Conservation (phyloP, 1,139 yeast species). For the Insectozyma bohioensis region DNA sequence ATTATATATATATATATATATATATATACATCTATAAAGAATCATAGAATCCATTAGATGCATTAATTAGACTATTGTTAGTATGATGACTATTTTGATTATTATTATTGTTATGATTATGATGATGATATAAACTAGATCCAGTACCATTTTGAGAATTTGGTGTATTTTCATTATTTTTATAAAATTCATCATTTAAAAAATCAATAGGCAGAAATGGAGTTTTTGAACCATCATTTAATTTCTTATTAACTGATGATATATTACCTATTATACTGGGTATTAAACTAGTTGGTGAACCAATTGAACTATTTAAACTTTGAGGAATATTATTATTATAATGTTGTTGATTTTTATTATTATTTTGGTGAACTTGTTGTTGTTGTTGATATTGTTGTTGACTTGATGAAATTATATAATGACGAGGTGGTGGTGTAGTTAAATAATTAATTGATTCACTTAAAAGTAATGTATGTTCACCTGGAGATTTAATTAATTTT, state of each 20-base stretch:
- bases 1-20: slow-evolving; percentile 1
- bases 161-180: slow-evolving; percentile 6
- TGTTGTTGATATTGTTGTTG: slow-evolving; percentile 1
- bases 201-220: slow-evolving; percentile 49
- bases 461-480: slow-evolving; percentile 4
- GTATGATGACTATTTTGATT: too few species aligned
- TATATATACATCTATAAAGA: slow-evolving; percentile 5
- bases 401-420: slow-evolving; percentile 9
- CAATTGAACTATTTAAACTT: slow-evolving; percentile 8
- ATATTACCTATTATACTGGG: slow-evolving; percentile 45
- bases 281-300: slow-evolving; percentile 32
- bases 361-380: background rate
- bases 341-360: background rate
- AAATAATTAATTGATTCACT: slow-evolving; percentile 3
- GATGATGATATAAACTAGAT: background rate
- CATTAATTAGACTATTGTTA: too few species aligned
- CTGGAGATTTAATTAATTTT: slow-evolving; percentile 7
- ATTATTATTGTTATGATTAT: background rate
- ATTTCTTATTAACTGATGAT: slow-evolving; percentile 37
- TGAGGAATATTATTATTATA: slow-evolving; percentile 4
- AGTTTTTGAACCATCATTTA: slow-evolving; percentile 34
- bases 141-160: slow-evolving; percentile 3
- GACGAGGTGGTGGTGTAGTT: slow-evolving; percentile 11
- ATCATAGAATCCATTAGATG: too few species aligned
- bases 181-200: slow-evolving; percentile 31